phyloP scores from a whole-genome alignment of 768 basidiomycete genomes.

The Phlegmacium glaucopus region DNA sequence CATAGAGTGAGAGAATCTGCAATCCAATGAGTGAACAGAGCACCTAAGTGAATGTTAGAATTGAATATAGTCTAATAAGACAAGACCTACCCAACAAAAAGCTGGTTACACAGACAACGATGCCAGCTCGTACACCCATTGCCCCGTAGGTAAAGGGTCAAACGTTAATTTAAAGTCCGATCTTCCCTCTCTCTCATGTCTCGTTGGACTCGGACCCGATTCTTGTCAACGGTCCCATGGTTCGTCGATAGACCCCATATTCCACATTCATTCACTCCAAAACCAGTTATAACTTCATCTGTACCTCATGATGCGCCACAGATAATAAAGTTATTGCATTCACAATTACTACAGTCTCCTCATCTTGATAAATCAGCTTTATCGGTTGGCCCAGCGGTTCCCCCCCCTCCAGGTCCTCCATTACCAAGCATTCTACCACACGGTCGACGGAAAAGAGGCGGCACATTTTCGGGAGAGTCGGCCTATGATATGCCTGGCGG shows the following conservation, averaged over 20 bases:
- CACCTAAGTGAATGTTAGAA: constrained; percentile 40
- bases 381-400: constrained; percentile 48
- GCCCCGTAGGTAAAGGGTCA: too few species aligned
- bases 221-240: constrained; percentile 32
- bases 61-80: not conserved
- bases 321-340: constrained; percentile 52
- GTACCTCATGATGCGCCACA: constrained; percentile 53
- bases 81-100: constrained; percentile 67
- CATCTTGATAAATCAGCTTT: constrained; percentile 63
- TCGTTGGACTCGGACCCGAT: constrained; percentile 1
- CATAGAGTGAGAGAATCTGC: constrained; percentile 90
- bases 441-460: constrained; percentile 61
- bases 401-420: constrained; percentile 53
- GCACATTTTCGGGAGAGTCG: constrained; percentile 67
- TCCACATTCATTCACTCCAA: constrained; percentile 18
- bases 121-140: constrained; percentile 71
- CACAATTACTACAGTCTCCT: constrained; percentile 56
- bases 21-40: constrained; percentile 88
- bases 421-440: constrained; percentile 55
- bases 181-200: not conserved
- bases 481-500: constrained; percentile 40
- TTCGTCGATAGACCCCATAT: constrained; percentile 51
- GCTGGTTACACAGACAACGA: constrained; percentile 75
- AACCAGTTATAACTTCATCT: constrained; percentile 25
- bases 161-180: constrained; percentile 19